Base-by-base conservation (phyloP, 1,139 yeast species). In the Pichia norvegensis region DNA sequence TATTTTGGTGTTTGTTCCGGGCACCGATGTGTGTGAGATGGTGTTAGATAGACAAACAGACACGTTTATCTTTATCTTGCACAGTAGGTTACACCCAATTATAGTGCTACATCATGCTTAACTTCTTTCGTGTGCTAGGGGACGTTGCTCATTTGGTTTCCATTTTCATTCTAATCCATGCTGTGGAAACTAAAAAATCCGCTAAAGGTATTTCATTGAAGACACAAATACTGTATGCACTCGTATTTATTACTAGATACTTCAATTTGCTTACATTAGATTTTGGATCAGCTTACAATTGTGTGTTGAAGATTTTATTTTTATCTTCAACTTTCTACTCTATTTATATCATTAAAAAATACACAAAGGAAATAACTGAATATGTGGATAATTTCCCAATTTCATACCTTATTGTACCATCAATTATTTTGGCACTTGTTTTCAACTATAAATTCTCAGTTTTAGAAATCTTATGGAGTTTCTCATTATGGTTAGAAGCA, bases 201-300 rank as follows among this genome's bases (percentile, higher is more conserved):
- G 81, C 84, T 46, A 77, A 80, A 38, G 98, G 98, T 33, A 76
- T 92, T 46, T 88, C 97, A 4, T 70, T 87, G 63, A 90, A 90
- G 67, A 86, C 97, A 0, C 97, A 92, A 62, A 70, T 77, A 1
- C 68, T 92, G 41, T 92, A 92, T 61, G 79, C 78, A 35, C 52
- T 85, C 41, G 97, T 92, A 19, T 53, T 48, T 59, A 62, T 82
- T 40, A 76, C 95, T 20, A 76, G 98, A 55, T 92, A 92, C 64
- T 60, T 87, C 53, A 92, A 86, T 64, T 65, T 84, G 49, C 65
- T 82, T 51, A 43, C 44, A 1, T 74, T 74, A 65, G 71, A 70
- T 49, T 83, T 67, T 63, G 66, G 72, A 38, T 84, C 95, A 2
- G 47, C 85, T 6, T 92, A 92, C 71, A 87, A 85, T 66, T 70